Base-by-base conservation (phyloP, 495 filamentous ascomycete species). In the Podospora tetraspora region DNA sequence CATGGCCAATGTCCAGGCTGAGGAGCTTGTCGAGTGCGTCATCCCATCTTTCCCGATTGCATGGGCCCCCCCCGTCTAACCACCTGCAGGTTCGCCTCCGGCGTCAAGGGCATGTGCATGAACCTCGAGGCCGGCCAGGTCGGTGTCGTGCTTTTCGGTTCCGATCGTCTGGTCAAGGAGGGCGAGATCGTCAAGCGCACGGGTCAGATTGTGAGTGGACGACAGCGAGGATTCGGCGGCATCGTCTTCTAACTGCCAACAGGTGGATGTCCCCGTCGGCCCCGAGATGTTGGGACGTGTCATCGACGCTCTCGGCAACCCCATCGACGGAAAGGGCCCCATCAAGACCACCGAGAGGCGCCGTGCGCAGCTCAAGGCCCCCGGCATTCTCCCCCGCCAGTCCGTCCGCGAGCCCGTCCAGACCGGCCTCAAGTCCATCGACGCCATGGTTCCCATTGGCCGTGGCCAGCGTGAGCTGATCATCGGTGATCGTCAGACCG, bases 61-160 rank as follows among this genome's bases (percentile, higher is more conserved):
- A 34, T 21, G 3, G 21, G 32, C 37, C 59, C 68, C 68, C 59
- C 58, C 59, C 12, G 83, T 71, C 74, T 75, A 72, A 80, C 63
- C 5, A 43, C 29, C 57, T 68, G 71, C 69, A 97, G 95, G 87
- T 99, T 99, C 87, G 93, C 95, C 76, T 99, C 95, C 73, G 95
- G 95, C 82, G 95, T 99, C 79, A 97, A 97, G 89, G 95, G 95
- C 81, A 99, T 99, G 95, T 98, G 96, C 91, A 97, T 99, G 94
- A 99, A 99, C 90, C 88, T 99, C 81, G 95, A 99, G 85, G 95
- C 95, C 81, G 95, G 95, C 82, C 96, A 98, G 84, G 95, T 99
- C 83, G 95, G 95, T 97, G 95, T 99, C 74, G 95, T 99, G 88
- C 89, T 99, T 74, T 99, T 99, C 86, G 95, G 95, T 88, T 98